phyloP scores from a whole-genome alignment of 2,329 filamentous ascomycete species.

The Clonostachys byssicola region DNA sequence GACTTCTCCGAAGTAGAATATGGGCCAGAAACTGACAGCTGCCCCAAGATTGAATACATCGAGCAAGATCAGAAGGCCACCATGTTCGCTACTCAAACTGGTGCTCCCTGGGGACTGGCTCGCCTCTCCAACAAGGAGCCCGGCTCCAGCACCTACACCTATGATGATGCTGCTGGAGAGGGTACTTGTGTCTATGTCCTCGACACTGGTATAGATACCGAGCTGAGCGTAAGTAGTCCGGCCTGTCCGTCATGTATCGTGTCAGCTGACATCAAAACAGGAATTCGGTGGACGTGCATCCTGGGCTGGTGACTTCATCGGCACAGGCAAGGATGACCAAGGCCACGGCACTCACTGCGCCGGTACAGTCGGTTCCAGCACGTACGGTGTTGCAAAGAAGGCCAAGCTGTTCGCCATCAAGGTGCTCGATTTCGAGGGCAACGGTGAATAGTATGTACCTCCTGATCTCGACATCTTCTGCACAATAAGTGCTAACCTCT shows the following conservation, averaged over 20 bases:
- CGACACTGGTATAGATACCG: slow-evolving; percentile 30
- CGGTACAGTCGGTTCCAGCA: slow-evolving; percentile 36
- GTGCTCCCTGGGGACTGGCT: slow-evolving; percentile 29
- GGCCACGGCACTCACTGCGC: slow-evolving; percentile 45
- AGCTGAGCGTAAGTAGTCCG: slow-evolving; percentile 27
- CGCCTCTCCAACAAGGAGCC: slow-evolving; percentile 22
- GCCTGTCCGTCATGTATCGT: slow-evolving; percentile 2
- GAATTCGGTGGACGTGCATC: slow-evolving; percentile 38
- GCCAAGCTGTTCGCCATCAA: slow-evolving; percentile 37
- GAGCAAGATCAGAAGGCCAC: slow-evolving; percentile 26
- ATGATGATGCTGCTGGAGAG: slow-evolving; percentile 23
- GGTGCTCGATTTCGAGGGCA: slow-evolving; percentile 31
- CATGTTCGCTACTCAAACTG: slow-evolving; percentile 18
- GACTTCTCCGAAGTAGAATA: background rate
- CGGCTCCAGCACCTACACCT: slow-evolving; percentile 18
- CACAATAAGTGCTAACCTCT: background rate
- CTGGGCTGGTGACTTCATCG: slow-evolving; percentile 26
- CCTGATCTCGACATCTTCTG: slow-evolving; percentile 20
- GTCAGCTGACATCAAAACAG: slow-evolving; percentile 3
- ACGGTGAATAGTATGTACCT: slow-evolving; percentile 29
- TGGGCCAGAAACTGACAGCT: background rate
- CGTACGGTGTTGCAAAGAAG: slow-evolving; percentile 41
- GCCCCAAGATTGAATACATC: slow-evolving; percentile 21
- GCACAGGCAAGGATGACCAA: slow-evolving; percentile 24
- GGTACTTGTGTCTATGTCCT: slow-evolving; percentile 34